Evolutionary conservation across 352 stramenopile genomes (phyloP).

Genomic region (Pilasporangium apinafurcum): DNA sequence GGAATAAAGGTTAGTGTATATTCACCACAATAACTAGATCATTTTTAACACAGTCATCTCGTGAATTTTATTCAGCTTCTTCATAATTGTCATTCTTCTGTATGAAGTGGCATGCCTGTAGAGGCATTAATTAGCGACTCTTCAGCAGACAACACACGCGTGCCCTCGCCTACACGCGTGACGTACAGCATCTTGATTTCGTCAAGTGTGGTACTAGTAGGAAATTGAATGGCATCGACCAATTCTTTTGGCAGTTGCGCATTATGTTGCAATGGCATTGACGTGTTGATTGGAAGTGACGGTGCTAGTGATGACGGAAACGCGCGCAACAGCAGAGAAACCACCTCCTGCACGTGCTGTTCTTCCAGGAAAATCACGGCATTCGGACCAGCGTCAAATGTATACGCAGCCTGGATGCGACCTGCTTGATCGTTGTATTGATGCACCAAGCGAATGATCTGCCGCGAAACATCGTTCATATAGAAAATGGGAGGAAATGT

Average conservation of each 20-base stretch:
- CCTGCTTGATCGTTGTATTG: slow-evolving; percentile 87
- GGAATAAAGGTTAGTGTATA: too few relatives aligned
- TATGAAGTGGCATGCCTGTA: slow-evolving; percentile 26
- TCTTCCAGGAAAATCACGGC: slow-evolving; percentile 91
- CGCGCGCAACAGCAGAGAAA: slow-evolving; percentile 45
- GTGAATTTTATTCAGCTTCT: too few relatives aligned
- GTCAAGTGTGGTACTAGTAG: slow-evolving; percentile 6
- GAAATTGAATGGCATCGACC: slow-evolving; percentile 8
- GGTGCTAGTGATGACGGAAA: slow-evolving; percentile 33
- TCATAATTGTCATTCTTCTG: background rate
- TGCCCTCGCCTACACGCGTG: slow-evolving; percentile 47
- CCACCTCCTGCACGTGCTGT: slow-evolving; percentile 52
- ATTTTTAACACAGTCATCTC: background rate
- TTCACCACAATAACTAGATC: too few relatives aligned
- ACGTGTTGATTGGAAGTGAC: slow-evolving; percentile 25
- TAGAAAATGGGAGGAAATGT: slow-evolving; percentile 99
- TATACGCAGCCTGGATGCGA: slow-evolving; percentile 91
- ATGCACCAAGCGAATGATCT: slow-evolving; percentile 88
- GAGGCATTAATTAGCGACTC: slow-evolving; percentile 43
- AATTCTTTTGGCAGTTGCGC: slow-evolving; percentile 10
- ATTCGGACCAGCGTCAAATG: slow-evolving; percentile 99
- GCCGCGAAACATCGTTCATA: slow-evolving; percentile 92
- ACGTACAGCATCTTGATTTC: slow-evolving; percentile 70
- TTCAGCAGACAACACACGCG: slow-evolving; percentile 19
- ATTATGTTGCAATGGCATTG: slow-evolving; percentile 10